These are phyloP conservation scores for Chlorella sorokiniana DNA, from an alignment of 139 green algal species.

Conservation along the genomic window DNA sequence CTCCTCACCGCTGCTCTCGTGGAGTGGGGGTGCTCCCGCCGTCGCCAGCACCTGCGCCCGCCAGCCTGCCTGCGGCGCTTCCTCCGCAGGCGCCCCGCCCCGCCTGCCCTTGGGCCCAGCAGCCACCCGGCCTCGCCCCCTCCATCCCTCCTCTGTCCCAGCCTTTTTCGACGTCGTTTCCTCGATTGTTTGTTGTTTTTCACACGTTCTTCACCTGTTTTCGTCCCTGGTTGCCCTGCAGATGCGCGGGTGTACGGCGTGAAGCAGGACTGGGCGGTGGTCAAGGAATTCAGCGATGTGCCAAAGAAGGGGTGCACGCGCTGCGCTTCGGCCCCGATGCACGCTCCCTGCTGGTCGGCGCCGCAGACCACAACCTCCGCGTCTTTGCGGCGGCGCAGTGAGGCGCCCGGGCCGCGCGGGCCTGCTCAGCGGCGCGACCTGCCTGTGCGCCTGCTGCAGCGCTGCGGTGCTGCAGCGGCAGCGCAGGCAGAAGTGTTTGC, in stretches of 20 bases:
- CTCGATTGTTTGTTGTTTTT: neutral
- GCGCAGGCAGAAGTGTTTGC: too few relatives aligned
- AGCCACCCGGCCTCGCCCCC: too few relatives aligned
- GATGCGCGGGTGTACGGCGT: conserved; percentile 72
- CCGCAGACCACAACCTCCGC: conserved; percentile 87
- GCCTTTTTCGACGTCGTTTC: too few relatives aligned
- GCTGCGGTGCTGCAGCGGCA: too few relatives aligned
- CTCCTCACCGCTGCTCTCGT: neutral
- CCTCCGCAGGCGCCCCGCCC: too few relatives aligned
- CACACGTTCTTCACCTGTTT: neutral
- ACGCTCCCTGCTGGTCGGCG: conserved; percentile 73
- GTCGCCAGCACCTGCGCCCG: too few relatives aligned
- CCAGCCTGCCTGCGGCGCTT: too few relatives aligned
- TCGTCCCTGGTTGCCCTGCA: neutral
- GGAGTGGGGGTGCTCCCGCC: too few relatives aligned
- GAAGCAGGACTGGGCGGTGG: conserved; percentile 80
- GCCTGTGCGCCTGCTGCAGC: too few relatives aligned
- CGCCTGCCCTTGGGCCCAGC: too few relatives aligned
- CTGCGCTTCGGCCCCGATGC: conserved; percentile 72
- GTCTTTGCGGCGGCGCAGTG: conserved; percentile 50
- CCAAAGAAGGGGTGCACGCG: conserved; percentile 74
- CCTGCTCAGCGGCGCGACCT: too few relatives aligned
- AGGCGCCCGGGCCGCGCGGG: neutral
- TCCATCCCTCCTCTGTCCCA: too few relatives aligned
- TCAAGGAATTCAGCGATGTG: conserved; percentile 67